Conservation (phyloP, 371 early-diverging fungal species). For the Circinella umbellata region DNA sequence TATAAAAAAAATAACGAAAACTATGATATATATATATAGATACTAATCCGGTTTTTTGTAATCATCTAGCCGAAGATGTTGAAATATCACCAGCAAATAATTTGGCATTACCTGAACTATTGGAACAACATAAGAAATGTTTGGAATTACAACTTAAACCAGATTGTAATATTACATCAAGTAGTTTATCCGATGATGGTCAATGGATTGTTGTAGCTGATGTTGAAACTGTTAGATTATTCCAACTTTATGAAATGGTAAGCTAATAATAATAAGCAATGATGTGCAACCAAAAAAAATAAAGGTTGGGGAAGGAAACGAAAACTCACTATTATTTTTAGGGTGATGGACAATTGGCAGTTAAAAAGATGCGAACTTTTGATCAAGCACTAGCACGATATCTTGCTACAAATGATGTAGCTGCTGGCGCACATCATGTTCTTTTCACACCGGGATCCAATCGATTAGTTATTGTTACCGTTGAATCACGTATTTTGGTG, state of each 20-base stretch:
- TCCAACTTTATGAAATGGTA: conserved; percentile 64
- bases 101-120: conserved; percentile 27
- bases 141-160: conserved; percentile 67
- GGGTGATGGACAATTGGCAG: conserved; percentile 42
- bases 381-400: conserved; percentile 43
- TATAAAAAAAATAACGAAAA: conserved; percentile 1
- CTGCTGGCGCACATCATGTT: conserved; percentile 63
- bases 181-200: conserved; percentile 84
- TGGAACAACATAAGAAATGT: conserved; percentile 66
- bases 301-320: neutral
- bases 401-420: conserved; percentile 32
- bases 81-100: conserved; percentile 9
- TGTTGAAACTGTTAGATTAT: conserved; percentile 73
- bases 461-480: conserved; percentile 66
- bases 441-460: conserved; percentile 74
- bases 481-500: conserved; percentile 67
- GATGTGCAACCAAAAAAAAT: neutral
- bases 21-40: neutral
- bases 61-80: conserved; percentile 20
- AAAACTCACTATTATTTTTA: conserved; percentile 25
- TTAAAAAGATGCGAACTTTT: conserved; percentile 58
- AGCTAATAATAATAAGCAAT: conserved; percentile 10
- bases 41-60: neutral
- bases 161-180: conserved; percentile 68
- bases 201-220: conserved; percentile 86